phyloP scores from a whole-genome alignment of 768 basidiomycete species.

The Boletus bicolor region DNA sequence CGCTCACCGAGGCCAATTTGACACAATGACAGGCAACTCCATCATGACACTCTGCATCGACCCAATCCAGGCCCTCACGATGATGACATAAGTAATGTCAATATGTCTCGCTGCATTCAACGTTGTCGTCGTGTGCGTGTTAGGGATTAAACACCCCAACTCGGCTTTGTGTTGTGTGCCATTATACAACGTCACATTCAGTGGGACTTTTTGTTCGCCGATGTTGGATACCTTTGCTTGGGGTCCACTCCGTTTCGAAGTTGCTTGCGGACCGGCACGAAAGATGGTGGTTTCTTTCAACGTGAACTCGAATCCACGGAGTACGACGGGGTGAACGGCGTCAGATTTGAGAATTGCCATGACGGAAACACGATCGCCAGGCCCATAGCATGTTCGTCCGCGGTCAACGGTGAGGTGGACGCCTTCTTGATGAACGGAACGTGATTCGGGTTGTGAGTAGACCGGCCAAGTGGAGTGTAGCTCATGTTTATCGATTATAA shows the following conservation, averaged over 20 bases:
- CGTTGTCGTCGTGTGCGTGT: slow-evolving; percentile 75
- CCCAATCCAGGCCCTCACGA: slow-evolving; percentile 75
- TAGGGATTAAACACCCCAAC: slow-evolving; percentile 64
- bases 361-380: slow-evolving; percentile 76
- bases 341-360: slow-evolving; percentile 73
- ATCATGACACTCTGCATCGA: slow-evolving; percentile 60
- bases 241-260: slow-evolving; percentile 54
- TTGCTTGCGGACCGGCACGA: slow-evolving; percentile 53
- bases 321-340: slow-evolving; percentile 58
- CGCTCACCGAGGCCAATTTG: slow-evolving; percentile 80
- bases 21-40: slow-evolving; percentile 77
- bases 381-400: slow-evolving; percentile 76
- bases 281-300: slow-evolving; percentile 77
- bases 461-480: slow-evolving; percentile 92
- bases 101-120: slow-evolving; percentile 80
- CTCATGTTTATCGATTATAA: slow-evolving; percentile 92
- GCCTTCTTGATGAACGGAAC: slow-evolving; percentile 62
- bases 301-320: slow-evolving; percentile 81
- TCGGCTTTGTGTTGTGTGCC: slow-evolving; percentile 72
- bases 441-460: slow-evolving; percentile 73
- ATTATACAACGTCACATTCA: slow-evolving; percentile 71
- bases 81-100: slow-evolving; percentile 77
- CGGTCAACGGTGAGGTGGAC: slow-evolving; percentile 76
- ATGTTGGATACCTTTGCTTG: slow-evolving; percentile 53
- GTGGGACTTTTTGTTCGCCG: slow-evolving; percentile 66